Percentiles rank a stretch among this genome's conserved stretches.
phyloP scores from a whole-genome alignment of 2,329 filamentous ascomycete genomes.

The Fulvia fulva region DNA sequence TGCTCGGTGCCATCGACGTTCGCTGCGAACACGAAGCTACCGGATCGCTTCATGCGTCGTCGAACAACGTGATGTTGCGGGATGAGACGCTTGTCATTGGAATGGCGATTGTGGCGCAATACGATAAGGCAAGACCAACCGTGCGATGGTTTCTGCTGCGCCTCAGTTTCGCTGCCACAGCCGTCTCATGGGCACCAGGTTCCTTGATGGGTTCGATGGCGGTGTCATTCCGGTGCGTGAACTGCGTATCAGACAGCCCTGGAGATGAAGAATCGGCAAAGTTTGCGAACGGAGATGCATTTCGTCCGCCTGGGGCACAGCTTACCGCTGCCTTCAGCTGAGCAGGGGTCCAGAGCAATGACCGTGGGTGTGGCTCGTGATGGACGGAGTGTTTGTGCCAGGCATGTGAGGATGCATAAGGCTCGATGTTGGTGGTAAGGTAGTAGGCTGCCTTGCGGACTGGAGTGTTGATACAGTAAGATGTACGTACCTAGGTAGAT shows the following conservation, averaged over 20 bases:
- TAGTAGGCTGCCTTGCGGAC: not conserved
- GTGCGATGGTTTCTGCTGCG: not conserved
- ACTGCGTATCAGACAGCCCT: not conserved
- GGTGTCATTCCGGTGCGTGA: not conserved
- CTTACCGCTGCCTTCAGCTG: not conserved
- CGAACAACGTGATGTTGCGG: not conserved
- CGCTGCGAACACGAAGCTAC: too few species aligned
- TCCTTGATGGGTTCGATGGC: not conserved
- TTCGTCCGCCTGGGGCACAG: not conserved
- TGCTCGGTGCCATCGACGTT: too few species aligned
- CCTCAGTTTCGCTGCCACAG: not conserved
- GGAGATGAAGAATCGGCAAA: not conserved
- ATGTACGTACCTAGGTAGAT: not conserved
- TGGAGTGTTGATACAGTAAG: not conserved
- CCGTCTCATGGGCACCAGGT: not conserved
- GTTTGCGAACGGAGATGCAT: not conserved
- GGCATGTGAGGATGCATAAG: not conserved
- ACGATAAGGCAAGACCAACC: not conserved
- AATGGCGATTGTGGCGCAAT: not conserved
- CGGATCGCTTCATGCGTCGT: too few species aligned
- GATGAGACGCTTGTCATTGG: not conserved
- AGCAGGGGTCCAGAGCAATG: not conserved
- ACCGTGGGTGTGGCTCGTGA: not conserved
- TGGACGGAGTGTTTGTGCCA: not conserved
- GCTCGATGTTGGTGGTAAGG: not conserved